Conservation (phyloP, 1,284 basidiomycete genomes). For the Tremellales sp. region DNA sequence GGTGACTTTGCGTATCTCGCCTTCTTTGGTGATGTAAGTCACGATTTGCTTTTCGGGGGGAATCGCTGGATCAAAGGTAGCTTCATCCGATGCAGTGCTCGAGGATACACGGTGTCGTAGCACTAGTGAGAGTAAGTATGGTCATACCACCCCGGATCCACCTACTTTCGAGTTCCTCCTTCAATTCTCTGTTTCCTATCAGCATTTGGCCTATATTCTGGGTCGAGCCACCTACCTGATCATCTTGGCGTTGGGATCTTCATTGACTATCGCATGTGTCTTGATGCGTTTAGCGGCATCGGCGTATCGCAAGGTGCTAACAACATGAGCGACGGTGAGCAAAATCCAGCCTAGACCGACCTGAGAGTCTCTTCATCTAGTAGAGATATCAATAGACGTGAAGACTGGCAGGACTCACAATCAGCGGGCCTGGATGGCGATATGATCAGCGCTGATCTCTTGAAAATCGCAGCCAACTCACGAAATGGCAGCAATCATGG, state of each 20-base stretch:
- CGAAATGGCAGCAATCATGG: conserved; percentile 95
- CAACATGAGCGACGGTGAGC: conserved; percentile 4
- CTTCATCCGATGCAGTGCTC: conserved; percentile 61
- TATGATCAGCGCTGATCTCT: not conserved
- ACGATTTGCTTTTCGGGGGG: conserved; percentile 95
- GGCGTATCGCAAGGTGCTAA: conserved; percentile 67
- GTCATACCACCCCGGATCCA: not conserved
- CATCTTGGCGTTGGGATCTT: conserved; percentile 97
- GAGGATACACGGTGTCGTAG: conserved; percentile 44
- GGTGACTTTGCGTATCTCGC: conserved; percentile 89
- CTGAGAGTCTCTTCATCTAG: conserved; percentile 90
- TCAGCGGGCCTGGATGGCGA: conserved; percentile 64
- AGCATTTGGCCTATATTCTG: conserved; percentile 48
- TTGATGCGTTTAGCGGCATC: conserved; percentile 99
- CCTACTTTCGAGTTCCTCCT: conserved; percentile 90
- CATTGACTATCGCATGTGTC: conserved; percentile 98
- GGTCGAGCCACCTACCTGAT: conserved; percentile 52
- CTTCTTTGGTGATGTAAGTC: conserved; percentile 87
- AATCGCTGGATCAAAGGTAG: conserved; percentile 78
- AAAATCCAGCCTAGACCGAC: conserved; percentile 51
- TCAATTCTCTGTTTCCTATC: conserved; percentile 91
- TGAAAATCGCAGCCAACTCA: conserved; percentile 23
- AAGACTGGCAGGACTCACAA: conserved; percentile 26
- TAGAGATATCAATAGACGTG: not conserved
- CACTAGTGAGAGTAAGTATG: conserved; percentile 17